phyloP scores from a whole-genome alignment of 192 early-diverging fungal species.

The Entomortierella parvispora region DNA sequence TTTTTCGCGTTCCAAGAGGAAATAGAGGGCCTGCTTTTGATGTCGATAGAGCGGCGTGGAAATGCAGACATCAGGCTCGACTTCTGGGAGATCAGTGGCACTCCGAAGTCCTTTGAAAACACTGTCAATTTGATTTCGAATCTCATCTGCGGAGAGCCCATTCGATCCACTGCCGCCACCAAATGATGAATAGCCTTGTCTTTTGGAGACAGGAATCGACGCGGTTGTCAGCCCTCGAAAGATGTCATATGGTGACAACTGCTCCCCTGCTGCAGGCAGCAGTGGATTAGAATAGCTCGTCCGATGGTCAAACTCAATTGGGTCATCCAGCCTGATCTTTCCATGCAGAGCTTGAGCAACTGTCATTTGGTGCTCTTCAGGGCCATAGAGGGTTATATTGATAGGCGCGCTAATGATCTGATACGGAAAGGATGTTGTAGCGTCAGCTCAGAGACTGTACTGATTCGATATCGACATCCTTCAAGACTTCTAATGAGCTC shows the following conservation, averaged over 20 bases:
- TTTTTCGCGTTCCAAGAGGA: slow-evolving; percentile 80
- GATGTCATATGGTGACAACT: slow-evolving; percentile 35
- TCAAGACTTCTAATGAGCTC: background rate
- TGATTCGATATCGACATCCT: background rate
- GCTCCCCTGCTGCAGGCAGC: slow-evolving; percentile 31
- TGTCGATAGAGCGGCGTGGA: slow-evolving; percentile 74
- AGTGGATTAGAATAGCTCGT: slow-evolving; percentile 51
- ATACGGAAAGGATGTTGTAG: background rate
- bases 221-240: slow-evolving; percentile 34
- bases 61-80: slow-evolving; percentile 58
- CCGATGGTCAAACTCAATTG: slow-evolving; percentile 49
- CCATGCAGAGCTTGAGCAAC: slow-evolving; percentile 37
- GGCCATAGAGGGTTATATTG: slow-evolving; percentile 52
- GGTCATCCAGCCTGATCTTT: slow-evolving; percentile 42
- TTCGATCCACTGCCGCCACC: slow-evolving; percentile 16
- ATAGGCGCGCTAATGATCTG: slow-evolving; percentile 51
- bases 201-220: background rate
- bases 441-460: background rate
- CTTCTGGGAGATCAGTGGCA: slow-evolving; percentile 55
- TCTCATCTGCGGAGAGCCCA: slow-evolving; percentile 39
- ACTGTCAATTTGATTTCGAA: slow-evolving; percentile 63
- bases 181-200: slow-evolving; percentile 31
- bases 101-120: slow-evolving; percentile 68
- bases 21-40: slow-evolving; percentile 86
- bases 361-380: slow-evolving; percentile 30